A percentile compares a stretch with the other conserved stretches of the same genome.
Evolutionary conservation across 2,329 filamentous ascomycete species (phyloP).

Genomic region (Claviceps sp.): DNA sequence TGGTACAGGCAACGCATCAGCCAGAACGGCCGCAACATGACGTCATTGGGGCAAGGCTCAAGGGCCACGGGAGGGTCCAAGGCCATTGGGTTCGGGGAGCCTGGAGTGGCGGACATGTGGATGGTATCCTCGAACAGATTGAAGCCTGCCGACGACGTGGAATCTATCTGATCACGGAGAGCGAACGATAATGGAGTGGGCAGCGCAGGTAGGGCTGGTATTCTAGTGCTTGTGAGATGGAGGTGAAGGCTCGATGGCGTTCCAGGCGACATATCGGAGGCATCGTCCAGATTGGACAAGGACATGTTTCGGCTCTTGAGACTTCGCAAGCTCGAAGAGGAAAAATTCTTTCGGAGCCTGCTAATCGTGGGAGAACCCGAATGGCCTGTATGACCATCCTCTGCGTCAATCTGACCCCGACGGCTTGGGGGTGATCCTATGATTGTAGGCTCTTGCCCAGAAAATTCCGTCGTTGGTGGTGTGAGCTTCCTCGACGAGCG

Average conservation of each 20-base stretch:
- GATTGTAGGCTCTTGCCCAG: constrained; percentile 6
- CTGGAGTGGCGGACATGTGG: constrained; percentile 50
- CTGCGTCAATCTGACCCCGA: constrained; percentile 19
- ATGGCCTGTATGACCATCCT: constrained; percentile 26
- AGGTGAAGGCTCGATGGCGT: constrained; percentile 61
- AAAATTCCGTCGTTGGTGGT: constrained; percentile 3
- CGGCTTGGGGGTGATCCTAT: constrained; percentile 20
- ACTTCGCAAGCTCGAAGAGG: constrained; percentile 56
- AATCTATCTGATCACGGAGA: constrained; percentile 44
- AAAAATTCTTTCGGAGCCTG: constrained; percentile 51
- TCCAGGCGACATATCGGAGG: constrained; percentile 53
- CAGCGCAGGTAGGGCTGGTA: constrained; percentile 39
- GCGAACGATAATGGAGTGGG: constrained; percentile 54
- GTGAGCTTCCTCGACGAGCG: constrained; percentile 1
- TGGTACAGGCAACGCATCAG: constrained; percentile 91
- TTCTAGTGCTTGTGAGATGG: constrained; percentile 45
- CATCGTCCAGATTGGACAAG: constrained; percentile 44
- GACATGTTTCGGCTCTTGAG: constrained; percentile 65
- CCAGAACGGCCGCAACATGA: constrained; percentile 91
- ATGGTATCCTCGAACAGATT: constrained; percentile 78
- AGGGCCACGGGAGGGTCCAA: constrained; percentile 60
- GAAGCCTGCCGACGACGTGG: constrained; percentile 51
- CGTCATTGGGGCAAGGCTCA: constrained; percentile 83
- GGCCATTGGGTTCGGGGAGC: constrained; percentile 49
- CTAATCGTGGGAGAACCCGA: constrained; percentile 39